Evolutionary conservation across 805 yeast genomes (phyloP).

Genomic region (Tetrapisispora nanseiensis): DNA sequence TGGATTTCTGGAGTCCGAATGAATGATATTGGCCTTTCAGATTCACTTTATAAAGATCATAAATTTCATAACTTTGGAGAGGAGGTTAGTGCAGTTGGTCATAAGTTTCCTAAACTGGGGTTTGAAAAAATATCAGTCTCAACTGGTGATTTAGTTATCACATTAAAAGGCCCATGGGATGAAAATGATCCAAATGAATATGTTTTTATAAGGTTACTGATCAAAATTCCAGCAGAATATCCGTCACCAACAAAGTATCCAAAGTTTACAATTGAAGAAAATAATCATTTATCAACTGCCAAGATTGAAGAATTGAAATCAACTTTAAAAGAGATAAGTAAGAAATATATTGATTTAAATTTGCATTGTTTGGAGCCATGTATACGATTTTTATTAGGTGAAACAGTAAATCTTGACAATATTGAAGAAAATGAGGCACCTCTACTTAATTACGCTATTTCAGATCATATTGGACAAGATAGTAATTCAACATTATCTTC

Average conservation of each 20-base stretch:
- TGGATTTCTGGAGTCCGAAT: slow-evolving; percentile 93
- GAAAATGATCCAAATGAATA: slow-evolving; percentile 29
- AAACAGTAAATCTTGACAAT: slow-evolving; percentile 42
- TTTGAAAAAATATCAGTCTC: slow-evolving; percentile 85
- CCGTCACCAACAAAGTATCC: slow-evolving; percentile 50
- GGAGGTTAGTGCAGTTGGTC: slow-evolving; percentile 82
- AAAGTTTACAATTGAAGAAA: slow-evolving; percentile 63
- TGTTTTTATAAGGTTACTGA: slow-evolving; percentile 59
- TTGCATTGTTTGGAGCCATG: slow-evolving; percentile 74
- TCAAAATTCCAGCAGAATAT: slow-evolving; percentile 64
- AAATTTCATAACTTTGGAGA: slow-evolving; percentile 68
- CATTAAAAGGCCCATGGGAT: slow-evolving; percentile 77
- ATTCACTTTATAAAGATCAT: slow-evolving; percentile 28
- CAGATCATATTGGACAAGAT: slow-evolving; percentile 28
- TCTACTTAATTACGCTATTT: slow-evolving; percentile 23
- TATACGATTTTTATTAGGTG: slow-evolving; percentile 72
- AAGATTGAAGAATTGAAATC: slow-evolving; percentile 42
- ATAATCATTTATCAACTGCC: slow-evolving; percentile 49
- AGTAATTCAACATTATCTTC: slow-evolving; percentile 27
- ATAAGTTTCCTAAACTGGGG: slow-evolving; percentile 74
- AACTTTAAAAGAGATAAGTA: slow-evolving; percentile 46
- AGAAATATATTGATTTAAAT: slow-evolving; percentile 44
- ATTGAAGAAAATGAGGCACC: slow-evolving; percentile 29
- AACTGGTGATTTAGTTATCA: slow-evolving; percentile 66
- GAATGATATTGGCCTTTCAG: slow-evolving; percentile 32